phyloP scores from a whole-genome alignment of 441 rosid species.

The Pelargonium australe region DNA sequence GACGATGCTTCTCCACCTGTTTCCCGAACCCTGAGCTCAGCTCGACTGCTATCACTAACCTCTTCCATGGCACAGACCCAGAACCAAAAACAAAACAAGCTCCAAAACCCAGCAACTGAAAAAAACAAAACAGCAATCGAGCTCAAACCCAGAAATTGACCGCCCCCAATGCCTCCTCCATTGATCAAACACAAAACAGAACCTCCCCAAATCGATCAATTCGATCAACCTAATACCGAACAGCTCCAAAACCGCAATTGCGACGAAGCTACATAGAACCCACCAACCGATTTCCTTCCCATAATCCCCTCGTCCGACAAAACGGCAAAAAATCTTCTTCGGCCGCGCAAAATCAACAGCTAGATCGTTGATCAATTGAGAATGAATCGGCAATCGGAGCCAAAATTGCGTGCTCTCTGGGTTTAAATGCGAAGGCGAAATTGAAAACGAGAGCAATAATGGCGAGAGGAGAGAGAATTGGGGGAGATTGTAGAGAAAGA shows the following conservation, averaged over 20 bases:
- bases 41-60: slow-evolving; percentile 28
- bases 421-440: neutral
- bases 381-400: too few relatives aligned
- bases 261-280: neutral
- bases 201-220: neutral
- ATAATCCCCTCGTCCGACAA: too few relatives aligned
- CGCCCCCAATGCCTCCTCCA: slow-evolving; percentile 32
- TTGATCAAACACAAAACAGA: neutral
- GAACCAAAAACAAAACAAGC: neutral
- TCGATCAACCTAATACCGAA: neutral
- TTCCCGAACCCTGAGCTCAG: slow-evolving; percentile 33
- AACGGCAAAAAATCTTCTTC: neutral
- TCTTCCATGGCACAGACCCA: slow-evolving; percentile 46
- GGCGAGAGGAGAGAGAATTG: neutral
- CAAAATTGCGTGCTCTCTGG: neutral
- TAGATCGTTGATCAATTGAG: too few relatives aligned
- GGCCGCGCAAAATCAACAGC: neutral
- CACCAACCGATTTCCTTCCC: too few relatives aligned
- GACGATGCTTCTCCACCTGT: slow-evolving; percentile 30
- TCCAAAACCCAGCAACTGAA: slow-evolving; percentile 14
- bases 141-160: slow-evolving; percentile 30
- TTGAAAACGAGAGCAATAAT: neutral
- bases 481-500: slow-evolving; percentile 3
- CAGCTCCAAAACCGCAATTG: neutral
- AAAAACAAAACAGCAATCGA: slow-evolving; percentile 22